Conservation (phyloP, 805 yeast species). For the Zygosaccharomyces rouxii region DNA sequence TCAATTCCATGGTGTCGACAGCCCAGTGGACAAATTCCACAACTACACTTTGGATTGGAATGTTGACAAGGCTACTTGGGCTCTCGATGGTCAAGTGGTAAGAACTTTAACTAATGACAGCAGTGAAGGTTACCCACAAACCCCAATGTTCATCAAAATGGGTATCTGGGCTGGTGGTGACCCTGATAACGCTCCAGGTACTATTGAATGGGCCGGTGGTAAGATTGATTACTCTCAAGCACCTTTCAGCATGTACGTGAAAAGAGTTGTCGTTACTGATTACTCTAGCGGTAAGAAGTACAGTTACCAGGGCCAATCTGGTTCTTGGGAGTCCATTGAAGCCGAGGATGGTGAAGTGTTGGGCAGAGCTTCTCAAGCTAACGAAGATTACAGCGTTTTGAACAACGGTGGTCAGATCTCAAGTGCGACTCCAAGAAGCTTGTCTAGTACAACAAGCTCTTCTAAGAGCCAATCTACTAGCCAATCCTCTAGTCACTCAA, state of each 20-base stretch:
- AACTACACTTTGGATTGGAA: slow-evolving; percentile 87
- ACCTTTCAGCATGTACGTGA: slow-evolving; percentile 65
- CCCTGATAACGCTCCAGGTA: slow-evolving; percentile 56
- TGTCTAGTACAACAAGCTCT: slow-evolving; percentile 13
- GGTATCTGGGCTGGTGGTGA: slow-evolving; percentile 88
- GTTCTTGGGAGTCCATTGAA: slow-evolving; percentile 55
- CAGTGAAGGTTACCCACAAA: slow-evolving; percentile 76
- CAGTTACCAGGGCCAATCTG: slow-evolving; percentile 50
- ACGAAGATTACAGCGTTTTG: slow-evolving; percentile 37
- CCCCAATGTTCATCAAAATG: slow-evolving; percentile 72
- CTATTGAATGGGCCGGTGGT: slow-evolving; percentile 84
- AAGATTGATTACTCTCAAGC: slow-evolving; percentile 56
- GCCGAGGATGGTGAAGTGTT: slow-evolving; percentile 56
- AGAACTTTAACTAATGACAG: slow-evolving; percentile 56
- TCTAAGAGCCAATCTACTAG: slow-evolving; percentile 10
- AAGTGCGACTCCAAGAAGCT: slow-evolving; percentile 11
- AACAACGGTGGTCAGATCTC: slow-evolving; percentile 25
- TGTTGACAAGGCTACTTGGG: slow-evolving; percentile 59
- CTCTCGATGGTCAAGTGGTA: slow-evolving; percentile 61
- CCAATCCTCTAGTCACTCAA: slow-evolving; percentile 4
- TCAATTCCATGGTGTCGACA: slow-evolving; percentile 52
- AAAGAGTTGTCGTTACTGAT: slow-evolving; percentile 58
- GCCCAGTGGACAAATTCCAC: slow-evolving; percentile 57
- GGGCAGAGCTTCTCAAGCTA: slow-evolving; percentile 52
- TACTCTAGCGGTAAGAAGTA: slow-evolving; percentile 63